Evolutionary conservation across 257 asterid species (phyloP).

Genomic region (Marsdenia floribunda): DNA sequence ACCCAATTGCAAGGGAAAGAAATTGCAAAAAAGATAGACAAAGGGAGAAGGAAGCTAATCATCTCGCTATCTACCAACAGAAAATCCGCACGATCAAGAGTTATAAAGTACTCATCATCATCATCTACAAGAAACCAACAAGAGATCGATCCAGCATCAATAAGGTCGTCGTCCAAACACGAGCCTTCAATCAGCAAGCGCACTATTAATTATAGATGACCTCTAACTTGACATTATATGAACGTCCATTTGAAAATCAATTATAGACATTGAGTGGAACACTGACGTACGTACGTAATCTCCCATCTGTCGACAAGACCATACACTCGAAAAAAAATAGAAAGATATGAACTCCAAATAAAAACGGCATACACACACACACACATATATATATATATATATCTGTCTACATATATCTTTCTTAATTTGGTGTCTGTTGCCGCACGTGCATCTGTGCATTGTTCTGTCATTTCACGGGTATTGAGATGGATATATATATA

Average conservation of each 20-base stretch:
- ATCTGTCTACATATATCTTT: background rate
- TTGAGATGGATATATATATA: background rate
- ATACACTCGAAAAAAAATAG: background rate
- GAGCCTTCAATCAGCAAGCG: background rate
- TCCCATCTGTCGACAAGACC: background rate
- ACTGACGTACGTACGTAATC: background rate
- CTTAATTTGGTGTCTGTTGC: background rate
- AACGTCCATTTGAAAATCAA: background rate
- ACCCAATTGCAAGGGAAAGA: background rate
- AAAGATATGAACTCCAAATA: background rate
- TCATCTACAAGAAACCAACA: background rate
- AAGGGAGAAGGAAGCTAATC: background rate
- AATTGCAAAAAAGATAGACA: background rate
- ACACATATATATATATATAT: no score
- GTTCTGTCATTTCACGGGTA: background rate
- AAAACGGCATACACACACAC: background rate
- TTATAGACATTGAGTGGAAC: background rate
- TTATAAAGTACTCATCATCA: no score
- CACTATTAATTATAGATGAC: background rate
- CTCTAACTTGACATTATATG: constrained; percentile 5
- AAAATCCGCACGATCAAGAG: background rate
- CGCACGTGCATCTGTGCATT: background rate
- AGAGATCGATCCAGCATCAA: no score
- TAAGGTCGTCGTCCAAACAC: no score
- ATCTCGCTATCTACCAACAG: background rate